Conservation (phyloP, 1,284 basidiomycete genomes). For the Papiliotrema terrestris region DNA sequence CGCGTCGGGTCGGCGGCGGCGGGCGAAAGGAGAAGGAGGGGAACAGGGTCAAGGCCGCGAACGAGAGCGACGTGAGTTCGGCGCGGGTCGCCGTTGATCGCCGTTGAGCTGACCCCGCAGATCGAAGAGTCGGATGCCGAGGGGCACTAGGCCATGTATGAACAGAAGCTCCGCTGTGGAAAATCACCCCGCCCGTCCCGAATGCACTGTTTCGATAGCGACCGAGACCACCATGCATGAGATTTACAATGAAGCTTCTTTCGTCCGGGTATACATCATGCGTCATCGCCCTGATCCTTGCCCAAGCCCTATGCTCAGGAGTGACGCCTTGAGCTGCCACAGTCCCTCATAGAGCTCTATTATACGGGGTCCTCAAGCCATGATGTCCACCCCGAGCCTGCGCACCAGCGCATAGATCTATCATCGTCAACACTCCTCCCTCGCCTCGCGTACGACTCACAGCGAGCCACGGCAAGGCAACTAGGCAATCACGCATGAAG, state of each 20-base stretch:
- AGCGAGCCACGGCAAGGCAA: too few relatives aligned
- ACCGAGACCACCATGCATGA: too few relatives aligned
- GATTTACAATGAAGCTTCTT: too few relatives aligned
- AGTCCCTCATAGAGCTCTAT: too few relatives aligned
- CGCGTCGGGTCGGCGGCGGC: constrained; percentile 35
- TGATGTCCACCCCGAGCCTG: neutral
- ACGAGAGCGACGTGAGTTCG: constrained; percentile 44
- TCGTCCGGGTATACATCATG: too few relatives aligned
- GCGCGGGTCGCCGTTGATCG: neutral
- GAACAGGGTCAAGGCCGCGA: constrained; percentile 35
- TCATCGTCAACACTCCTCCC: too few relatives aligned
- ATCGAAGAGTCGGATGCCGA: constrained; percentile 48
- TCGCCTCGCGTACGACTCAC: too few relatives aligned
- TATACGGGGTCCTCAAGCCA: too few relatives aligned
- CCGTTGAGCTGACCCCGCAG: constrained; percentile 21
- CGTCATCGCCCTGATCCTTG: too few relatives aligned
- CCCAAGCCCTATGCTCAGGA: too few relatives aligned
- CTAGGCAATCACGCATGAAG: constrained; percentile 23
- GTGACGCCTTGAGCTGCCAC: too few relatives aligned
- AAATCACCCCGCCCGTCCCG: neutral
- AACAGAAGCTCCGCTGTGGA: neutral
- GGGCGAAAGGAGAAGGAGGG: constrained; percentile 10
- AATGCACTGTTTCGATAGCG: neutral
- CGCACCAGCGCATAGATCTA: too few relatives aligned
- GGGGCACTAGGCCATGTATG: constrained; percentile 3